These are phyloP conservation scores for Arabidopsis suecica DNA, from an alignment of 345 rosid genomes.

Conservation along the genomic window DNA sequence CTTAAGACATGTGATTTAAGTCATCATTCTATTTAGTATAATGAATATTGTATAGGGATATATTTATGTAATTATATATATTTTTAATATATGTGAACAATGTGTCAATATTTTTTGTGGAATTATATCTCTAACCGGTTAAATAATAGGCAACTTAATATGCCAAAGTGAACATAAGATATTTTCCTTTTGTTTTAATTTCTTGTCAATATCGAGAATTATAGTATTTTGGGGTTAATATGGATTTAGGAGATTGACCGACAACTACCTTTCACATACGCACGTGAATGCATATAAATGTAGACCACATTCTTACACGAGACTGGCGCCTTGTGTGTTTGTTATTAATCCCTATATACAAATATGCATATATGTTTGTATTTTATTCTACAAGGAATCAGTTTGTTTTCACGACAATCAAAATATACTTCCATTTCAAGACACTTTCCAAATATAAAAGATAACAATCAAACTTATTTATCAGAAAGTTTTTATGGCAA, in stretches of 20 bases:
- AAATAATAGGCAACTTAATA: no score
- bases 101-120: neutral
- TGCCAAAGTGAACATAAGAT: neutral
- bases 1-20: neutral
- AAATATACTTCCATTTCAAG: neutral
- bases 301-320: constrained; percentile 49
- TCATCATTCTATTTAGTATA: neutral
- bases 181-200: neutral
- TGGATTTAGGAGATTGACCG: constrained; percentile 59
- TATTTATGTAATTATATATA: neutral
- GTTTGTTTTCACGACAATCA: neutral
- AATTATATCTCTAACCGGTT: neutral
- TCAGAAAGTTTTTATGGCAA: neutral
- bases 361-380: constrained; percentile 21
- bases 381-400: neutral
- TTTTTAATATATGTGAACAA: neutral
- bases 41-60: neutral
- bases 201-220: neutral
- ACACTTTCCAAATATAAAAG: constrained; percentile 1
- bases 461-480: neutral
- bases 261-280: constrained; percentile 63
- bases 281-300: constrained; percentile 81
- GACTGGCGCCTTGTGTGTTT: constrained; percentile 31
- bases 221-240: constrained; percentile 6
- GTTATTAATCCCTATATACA: neutral